Conservation (phyloP, 495 filamentous ascomycete genomes). For the Penicillium angulare region DNA sequence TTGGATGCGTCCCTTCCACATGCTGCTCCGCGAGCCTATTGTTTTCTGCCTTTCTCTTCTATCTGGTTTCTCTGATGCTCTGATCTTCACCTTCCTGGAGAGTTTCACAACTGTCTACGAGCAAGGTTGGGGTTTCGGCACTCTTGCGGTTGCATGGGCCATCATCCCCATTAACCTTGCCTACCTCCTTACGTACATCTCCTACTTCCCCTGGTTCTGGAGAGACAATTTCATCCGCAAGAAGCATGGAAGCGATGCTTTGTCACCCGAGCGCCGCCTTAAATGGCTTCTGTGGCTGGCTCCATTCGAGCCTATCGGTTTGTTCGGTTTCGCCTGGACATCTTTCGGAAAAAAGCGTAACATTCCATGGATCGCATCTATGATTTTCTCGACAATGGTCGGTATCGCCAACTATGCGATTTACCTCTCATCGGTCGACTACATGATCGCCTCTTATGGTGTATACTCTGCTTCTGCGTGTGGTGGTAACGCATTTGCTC, state of each 20-base stretch:
- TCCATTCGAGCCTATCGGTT: constrained; percentile 60
- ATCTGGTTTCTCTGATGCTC: constrained; percentile 69
- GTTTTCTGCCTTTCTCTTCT: constrained; percentile 68
- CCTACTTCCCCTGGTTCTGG: constrained; percentile 61
- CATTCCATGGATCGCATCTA: constrained; percentile 60
- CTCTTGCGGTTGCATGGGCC: constrained; percentile 52
- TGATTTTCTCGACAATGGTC: constrained; percentile 58
- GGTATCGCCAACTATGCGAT: constrained; percentile 67
- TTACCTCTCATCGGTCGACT: constrained; percentile 75
- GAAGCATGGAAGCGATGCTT: constrained; percentile 31
- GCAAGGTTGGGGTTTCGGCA: constrained; percentile 59
- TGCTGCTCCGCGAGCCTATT: constrained; percentile 73
- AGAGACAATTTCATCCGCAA: constrained; percentile 43
- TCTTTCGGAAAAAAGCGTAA: constrained; percentile 48
- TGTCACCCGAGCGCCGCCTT: constrained; percentile 28
- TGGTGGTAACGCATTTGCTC: constrained; percentile 59
- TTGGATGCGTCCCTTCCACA: constrained; percentile 69
- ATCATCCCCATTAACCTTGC: constrained; percentile 60
- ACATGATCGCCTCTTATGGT: constrained; percentile 75
- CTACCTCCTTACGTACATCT: constrained; percentile 62
- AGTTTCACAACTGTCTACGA: constrained; percentile 61
- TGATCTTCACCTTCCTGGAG: constrained; percentile 78
- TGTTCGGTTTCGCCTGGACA: constrained; percentile 67
- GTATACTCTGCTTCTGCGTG: constrained; percentile 74
- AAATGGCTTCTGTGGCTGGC: constrained; percentile 55